phyloP scores from a whole-genome alignment of 208 protist species.

The Crithidia brevicula region DNA sequence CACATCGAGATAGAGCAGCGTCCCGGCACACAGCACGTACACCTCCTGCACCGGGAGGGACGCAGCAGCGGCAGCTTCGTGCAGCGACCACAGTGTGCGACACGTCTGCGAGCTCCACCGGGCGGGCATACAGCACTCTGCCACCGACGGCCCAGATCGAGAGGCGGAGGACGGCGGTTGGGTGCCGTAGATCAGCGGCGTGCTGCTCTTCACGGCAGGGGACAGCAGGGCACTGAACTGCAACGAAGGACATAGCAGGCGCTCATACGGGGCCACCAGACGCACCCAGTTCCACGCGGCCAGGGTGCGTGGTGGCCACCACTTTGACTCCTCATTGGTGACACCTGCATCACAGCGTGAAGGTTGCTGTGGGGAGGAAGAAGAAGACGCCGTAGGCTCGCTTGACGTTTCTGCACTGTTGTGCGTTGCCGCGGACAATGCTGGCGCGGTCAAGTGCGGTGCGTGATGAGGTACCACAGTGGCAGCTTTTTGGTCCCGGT shows the following conservation, averaged over 20 bases:
- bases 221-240: slow-evolving; percentile 60
- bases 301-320: slow-evolving; percentile 17
- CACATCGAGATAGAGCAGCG: slow-evolving; percentile 56
- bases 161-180: slow-evolving; percentile 9
- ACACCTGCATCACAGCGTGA: not conserved
- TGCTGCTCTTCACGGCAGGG: slow-evolving; percentile 21
- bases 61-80: slow-evolving; percentile 33
- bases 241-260: slow-evolving; percentile 61
- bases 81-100: slow-evolving; percentile 31
- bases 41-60: slow-evolving; percentile 57
- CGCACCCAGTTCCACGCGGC: slow-evolving; percentile 38
- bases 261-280: slow-evolving; percentile 56
- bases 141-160: not conserved
- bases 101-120: slow-evolving; percentile 30
- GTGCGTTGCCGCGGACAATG: too few relatives aligned
- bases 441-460: not conserved
- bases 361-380: not conserved
- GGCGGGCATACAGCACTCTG: slow-evolving; percentile 2
- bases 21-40: slow-evolving; percentile 51
- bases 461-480: too few relatives aligned
- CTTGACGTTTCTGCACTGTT: not conserved
- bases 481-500: not conserved
- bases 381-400: not conserved
- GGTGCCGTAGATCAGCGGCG: slow-evolving; percentile 17
- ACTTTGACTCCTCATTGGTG: not conserved